Conservation (phyloP, 2,329 filamentous ascomycete species). For the Stagonosporopsis rhizophila region DNA sequence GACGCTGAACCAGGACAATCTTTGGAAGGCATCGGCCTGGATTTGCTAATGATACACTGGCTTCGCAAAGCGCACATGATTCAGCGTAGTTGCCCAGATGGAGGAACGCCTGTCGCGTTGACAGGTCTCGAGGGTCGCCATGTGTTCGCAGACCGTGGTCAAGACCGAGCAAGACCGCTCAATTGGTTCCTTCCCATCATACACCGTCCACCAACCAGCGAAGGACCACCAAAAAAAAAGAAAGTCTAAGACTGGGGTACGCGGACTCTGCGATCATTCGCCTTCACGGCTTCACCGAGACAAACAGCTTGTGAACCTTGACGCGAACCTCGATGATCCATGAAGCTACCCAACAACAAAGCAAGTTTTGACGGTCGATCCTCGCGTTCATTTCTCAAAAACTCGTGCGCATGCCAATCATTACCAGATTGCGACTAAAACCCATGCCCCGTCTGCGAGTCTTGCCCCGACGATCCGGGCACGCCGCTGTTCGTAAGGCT, state of each 20-base stretch:
- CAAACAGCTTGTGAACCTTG: neutral
- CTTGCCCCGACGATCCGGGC: constrained; percentile 9
- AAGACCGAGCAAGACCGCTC: neutral
- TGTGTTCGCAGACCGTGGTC: neutral
- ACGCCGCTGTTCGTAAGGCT: constrained; percentile 20
- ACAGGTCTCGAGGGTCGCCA: neutral
- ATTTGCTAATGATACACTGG: neutral
- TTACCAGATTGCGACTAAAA: constrained; percentile 12
- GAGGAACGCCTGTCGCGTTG: neutral
- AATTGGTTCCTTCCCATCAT: neutral
- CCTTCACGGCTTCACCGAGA: constrained; percentile 18
- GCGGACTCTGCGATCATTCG: neutral
- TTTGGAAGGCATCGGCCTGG: neutral
- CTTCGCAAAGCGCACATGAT: neutral
- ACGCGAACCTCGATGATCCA: constrained; percentile 3
- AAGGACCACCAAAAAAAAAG: neutral
- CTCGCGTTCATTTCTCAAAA: constrained; percentile 2
- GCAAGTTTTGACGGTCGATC: constrained; percentile 12
- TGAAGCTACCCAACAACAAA: neutral
- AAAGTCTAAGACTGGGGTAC: neutral
- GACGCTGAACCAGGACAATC: neutral
- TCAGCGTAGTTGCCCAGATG: neutral
- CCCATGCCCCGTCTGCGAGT: constrained; percentile 5
- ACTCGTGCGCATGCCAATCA: constrained; percentile 2
- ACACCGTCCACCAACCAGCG: neutral